These are phyloP conservation scores for Talaromyces sp. DNA, from an alignment of 2,329 filamentous ascomycete genomes.

Conservation along the genomic window DNA sequence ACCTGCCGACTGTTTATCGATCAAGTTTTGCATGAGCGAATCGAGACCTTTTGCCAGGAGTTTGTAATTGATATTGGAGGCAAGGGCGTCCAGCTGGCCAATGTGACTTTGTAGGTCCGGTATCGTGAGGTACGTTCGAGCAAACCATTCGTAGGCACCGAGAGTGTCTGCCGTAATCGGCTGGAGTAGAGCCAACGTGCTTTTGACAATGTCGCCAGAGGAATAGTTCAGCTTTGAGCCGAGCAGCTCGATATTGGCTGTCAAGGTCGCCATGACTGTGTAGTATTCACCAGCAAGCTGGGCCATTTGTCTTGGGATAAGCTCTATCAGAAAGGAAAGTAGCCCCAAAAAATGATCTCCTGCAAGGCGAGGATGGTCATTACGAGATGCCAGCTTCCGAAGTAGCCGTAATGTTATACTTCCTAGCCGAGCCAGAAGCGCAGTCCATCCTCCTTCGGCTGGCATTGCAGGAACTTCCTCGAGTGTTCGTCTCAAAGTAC, in stretches of 20 bases:
- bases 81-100: slow-evolving; percentile 38
- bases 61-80: slow-evolving; percentile 49
- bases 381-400: slow-evolving; percentile 18
- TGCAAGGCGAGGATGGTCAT: slow-evolving; percentile 17
- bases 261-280: slow-evolving; percentile 34
- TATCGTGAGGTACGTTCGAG: slow-evolving; percentile 43
- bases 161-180: slow-evolving; percentile 41
- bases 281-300: slow-evolving; percentile 35
- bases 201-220: slow-evolving; percentile 24
- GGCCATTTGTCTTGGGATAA: slow-evolving; percentile 39
- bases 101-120: slow-evolving; percentile 35
- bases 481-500: slow-evolving; percentile 37
- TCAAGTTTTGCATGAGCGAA: slow-evolving; percentile 22
- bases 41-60: slow-evolving; percentile 38
- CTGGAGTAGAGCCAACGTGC: slow-evolving; percentile 38
- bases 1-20: slow-evolving; percentile 20
- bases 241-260: slow-evolving; percentile 20
- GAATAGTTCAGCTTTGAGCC: slow-evolving; percentile 19
- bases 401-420: slow-evolving; percentile 32
- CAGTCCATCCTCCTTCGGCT: slow-evolving; percentile 38
- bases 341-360: slow-evolving; percentile 32
- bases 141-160: slow-evolving; percentile 44
- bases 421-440: slow-evolving; percentile 35
- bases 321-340: slow-evolving; percentile 30
- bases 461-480: slow-evolving; percentile 32